Evolutionary conservation across 2,329 filamentous ascomycete species (phyloP), one percentile per base, ranked within the genome.

Genomic region (Pestalotiopsis sp.): DNA sequence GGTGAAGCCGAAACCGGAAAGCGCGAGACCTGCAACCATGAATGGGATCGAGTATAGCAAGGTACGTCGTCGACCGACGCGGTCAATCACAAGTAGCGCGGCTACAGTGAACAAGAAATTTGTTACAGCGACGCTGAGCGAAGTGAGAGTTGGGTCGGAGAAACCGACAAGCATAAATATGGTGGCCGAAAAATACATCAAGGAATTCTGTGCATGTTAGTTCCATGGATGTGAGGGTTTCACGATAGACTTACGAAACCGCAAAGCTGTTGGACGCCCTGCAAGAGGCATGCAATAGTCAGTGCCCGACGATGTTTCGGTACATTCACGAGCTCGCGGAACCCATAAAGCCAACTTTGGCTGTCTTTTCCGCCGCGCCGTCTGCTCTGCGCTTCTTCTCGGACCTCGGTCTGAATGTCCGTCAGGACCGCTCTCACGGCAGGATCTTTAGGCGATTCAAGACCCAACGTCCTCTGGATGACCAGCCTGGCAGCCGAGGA

Each of bases 161-260:
- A 97, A 97, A 0, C 92, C 92, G 0, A 97, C 86, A 39, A 94
- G 85, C 2, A 88, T 87, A 77, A 95, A 95, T 38, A 95, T 94
- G 7, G 92, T 94, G 4, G 92, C 92, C 0, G 92, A 94, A 77
- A 94, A 97, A 80, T 97, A 97, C 94, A 97, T 97, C 38, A 97
- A 84, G 12, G 92, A 94, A 81, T 97, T 97, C 88, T 91, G 72
- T 7, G 6, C 12, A 59, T 3, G 58, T 73, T 72, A 67, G 65
- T 61, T 7, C 6, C 38, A 49, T n/a, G 7, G 2, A 12, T 20
- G 6, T 17, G 25, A 14, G 39, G 23, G 2, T n/a, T 27, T 2
- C 12, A 25, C 13, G n/a, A 49, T 23, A 12, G 12, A 67, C 65
- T 45, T 39, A 67, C 65, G 70, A 96, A 96, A 1, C 93, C 94